These are phyloP conservation scores for Prasinococcaceae sp. DNA, from an alignment of 139 green algal species.

Conservation along the genomic window DNA sequence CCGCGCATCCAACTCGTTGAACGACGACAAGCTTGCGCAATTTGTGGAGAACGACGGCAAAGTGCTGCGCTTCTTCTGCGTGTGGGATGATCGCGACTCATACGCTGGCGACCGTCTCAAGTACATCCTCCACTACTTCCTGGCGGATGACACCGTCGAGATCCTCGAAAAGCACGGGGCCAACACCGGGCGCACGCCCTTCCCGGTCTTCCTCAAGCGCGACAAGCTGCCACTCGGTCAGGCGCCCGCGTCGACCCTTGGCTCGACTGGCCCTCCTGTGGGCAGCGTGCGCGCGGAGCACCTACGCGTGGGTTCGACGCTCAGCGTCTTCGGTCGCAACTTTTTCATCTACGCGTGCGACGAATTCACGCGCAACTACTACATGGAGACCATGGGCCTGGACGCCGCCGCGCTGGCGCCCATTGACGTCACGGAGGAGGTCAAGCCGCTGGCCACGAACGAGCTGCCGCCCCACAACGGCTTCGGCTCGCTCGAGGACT, in stretches of 20 bases:
- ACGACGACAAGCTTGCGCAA: slow-evolving; percentile 45
- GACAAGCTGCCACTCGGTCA: slow-evolving; percentile 34
- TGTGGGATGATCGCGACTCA: slow-evolving; percentile 66
- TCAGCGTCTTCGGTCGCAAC: slow-evolving; percentile 55
- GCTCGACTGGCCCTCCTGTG: neutral
- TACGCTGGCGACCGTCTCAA: slow-evolving; percentile 67
- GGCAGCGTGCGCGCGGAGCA: slow-evolving; percentile 22
- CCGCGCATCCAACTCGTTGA: slow-evolving; percentile 17
- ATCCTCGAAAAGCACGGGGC: slow-evolving; percentile 69
- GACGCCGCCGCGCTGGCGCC: slow-evolving; percentile 34
- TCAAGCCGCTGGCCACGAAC: slow-evolving; percentile 51
- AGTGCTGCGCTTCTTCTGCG: slow-evolving; percentile 68
- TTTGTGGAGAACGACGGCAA: slow-evolving; percentile 49
- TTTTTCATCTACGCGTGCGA: slow-evolving; percentile 69
- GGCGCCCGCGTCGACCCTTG: neutral
- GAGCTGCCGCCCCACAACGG: slow-evolving; percentile 31
- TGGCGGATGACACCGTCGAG: slow-evolving; percentile 82
- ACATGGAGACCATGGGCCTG: slow-evolving; percentile 48
- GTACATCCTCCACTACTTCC: slow-evolving; percentile 81
- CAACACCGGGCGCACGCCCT: slow-evolving; percentile 66
- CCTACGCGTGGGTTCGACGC: slow-evolving; percentile 48
- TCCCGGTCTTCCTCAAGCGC: slow-evolving; percentile 69
- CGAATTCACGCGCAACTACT: slow-evolving; percentile 62
- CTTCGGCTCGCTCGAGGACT: slow-evolving; percentile 17
- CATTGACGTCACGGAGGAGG: slow-evolving; percentile 39